Evolutionary conservation across 2,329 filamentous ascomycete genomes (phyloP).

Genomic region (Pezicula carpinea): DNA sequence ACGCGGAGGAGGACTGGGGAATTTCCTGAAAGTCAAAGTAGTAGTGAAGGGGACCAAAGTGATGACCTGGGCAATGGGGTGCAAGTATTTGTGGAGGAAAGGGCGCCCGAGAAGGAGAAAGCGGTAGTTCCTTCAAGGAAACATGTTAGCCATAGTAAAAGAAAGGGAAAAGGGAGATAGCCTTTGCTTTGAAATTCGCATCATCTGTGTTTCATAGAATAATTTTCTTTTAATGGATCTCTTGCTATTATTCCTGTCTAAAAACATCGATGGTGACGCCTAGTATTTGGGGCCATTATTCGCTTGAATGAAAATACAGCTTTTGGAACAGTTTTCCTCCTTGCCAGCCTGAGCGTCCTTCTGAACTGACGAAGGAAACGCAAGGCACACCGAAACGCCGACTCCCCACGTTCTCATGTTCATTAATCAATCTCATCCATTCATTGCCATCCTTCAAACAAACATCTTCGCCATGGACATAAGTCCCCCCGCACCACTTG

Average conservation of each 20-base stretch:
- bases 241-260: neutral
- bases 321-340: neutral
- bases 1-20: conserved; percentile 13
- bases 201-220: conserved; percentile 8
- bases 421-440: neutral
- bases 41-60: conserved; percentile 18
- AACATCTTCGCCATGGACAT: conserved; percentile 30
- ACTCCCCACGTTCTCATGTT: neutral
- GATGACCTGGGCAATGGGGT: conserved; percentile 25
- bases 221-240: conserved; percentile 11
- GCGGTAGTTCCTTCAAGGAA: conserved; percentile 13
- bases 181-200: neutral
- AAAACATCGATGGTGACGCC: neutral
- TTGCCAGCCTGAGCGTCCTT: conserved; percentile 1
- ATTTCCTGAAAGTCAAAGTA: conserved; percentile 10
- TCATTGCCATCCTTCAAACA: conserved; percentile 18
- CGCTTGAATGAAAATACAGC: neutral
- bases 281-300: neutral
- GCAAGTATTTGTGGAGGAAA: conserved; percentile 22
- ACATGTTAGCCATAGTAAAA: conserved; percentile 16
- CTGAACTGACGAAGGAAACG: neutral
- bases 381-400: neutral
- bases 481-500: conserved; percentile 23
- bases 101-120: conserved; percentile 9
- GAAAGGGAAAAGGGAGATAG: conserved; percentile 18